Percentiles rank a stretch among this genome's conserved stretches.
phyloP scores from a whole-genome alignment of 2,329 filamentous ascomycete genomes.

The Fusarium sp. region DNA sequence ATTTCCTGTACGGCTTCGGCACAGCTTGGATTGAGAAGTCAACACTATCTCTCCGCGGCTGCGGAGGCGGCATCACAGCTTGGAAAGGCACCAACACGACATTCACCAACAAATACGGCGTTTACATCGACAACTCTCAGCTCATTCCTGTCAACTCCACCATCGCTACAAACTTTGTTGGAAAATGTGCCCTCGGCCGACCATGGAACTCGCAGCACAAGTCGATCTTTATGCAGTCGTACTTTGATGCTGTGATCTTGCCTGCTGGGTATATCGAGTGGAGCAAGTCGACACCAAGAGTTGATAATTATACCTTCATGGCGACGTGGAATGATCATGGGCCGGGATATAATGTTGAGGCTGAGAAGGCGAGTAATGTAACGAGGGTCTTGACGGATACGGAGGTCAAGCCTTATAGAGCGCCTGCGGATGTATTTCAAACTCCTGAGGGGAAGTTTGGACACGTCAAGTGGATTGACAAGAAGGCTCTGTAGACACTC shows the following conservation, averaged over 20 bases:
- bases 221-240: conserved; percentile 65
- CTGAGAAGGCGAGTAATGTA: conserved; percentile 52
- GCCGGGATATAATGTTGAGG: conserved; percentile 64
- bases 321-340: conserved; percentile 64
- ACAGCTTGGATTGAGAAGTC: conserved; percentile 69
- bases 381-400: conserved; percentile 57
- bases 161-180: conserved; percentile 49
- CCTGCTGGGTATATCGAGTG: conserved; percentile 62
- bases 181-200: conserved; percentile 67
- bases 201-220: conserved; percentile 70
- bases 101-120: conserved; percentile 73
- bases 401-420: conserved; percentile 42
- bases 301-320: conserved; percentile 62
- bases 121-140: conserved; percentile 68
- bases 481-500: not conserved
- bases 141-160: conserved; percentile 65
- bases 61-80: conserved; percentile 74
- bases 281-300: not conserved
- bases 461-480: conserved; percentile 26
- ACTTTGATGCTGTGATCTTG: conserved; percentile 64
- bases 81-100: conserved; percentile 75
- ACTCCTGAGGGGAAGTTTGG: conserved; percentile 28
- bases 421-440: conserved; percentile 29
- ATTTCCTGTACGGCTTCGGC: conserved; percentile 76
- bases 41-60: conserved; percentile 65